Percentiles rank a stretch among this genome's conserved stretches.
These are phyloP conservation scores for Backusella liffmaniae DNA, from an alignment of 192 early-diverging fungal species.

Conservation along the genomic window DNA sequence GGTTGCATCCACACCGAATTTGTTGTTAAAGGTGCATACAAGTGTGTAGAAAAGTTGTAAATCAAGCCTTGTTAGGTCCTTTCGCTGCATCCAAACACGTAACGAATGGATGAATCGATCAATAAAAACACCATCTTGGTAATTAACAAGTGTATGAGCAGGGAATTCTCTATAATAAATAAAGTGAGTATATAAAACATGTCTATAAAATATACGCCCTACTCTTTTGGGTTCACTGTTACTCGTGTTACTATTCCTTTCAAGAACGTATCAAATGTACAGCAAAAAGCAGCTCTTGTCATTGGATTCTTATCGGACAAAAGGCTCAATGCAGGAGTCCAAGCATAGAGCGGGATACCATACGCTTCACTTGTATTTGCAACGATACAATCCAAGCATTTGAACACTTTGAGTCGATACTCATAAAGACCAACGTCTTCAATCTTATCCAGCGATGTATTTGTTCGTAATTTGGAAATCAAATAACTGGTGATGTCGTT, in stretches of 20 bases:
- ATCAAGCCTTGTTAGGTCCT: constrained; percentile 9
- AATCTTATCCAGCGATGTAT: constrained; percentile 27
- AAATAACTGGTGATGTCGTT: constrained; percentile 55
- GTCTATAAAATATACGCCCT: not conserved
- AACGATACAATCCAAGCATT: constrained; percentile 34
- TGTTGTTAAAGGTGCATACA: constrained; percentile 9
- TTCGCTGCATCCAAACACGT: constrained; percentile 17
- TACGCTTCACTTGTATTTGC: not conserved
- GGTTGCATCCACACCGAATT: constrained; percentile 29
- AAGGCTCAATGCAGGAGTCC: constrained; percentile 20
- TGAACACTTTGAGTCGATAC: constrained; percentile 40
- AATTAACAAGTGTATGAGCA: constrained; percentile 14
- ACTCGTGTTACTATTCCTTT: not conserved
- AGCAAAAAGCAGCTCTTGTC: constrained; percentile 33
- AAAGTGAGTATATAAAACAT: too few relatives aligned
- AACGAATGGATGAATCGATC: constrained; percentile 15
- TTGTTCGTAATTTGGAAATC: constrained; percentile 37
- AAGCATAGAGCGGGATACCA: constrained; percentile 13
- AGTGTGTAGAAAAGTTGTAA: constrained; percentile 12
- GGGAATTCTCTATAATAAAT: not conserved
- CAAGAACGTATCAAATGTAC: not conserved
- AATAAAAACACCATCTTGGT: constrained; percentile 22
- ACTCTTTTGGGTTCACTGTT: not conserved
- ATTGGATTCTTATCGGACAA: constrained; percentile 6
- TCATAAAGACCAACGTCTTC: constrained; percentile 38